Percentiles rank a stretch among this genome's conserved stretches.
phyloP scores from a whole-genome alignment of 2,329 filamentous ascomycete genomes.

The Aspergillus eucalypticola region DNA sequence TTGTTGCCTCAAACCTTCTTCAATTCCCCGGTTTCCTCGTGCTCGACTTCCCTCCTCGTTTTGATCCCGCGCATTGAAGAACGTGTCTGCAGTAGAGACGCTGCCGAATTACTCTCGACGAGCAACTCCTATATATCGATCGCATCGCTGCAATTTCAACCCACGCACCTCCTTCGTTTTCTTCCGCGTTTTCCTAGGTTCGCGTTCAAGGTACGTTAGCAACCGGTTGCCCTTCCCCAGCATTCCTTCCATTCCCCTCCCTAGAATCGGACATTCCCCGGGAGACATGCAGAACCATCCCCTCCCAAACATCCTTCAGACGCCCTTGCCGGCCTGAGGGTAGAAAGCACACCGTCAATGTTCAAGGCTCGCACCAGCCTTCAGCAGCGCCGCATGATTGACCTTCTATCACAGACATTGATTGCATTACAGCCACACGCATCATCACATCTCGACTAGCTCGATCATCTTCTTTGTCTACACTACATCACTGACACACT shows the following conservation, averaged over 20 bases:
- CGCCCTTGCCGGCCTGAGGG: constrained; percentile 16
- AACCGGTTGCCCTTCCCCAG: constrained; percentile 26
- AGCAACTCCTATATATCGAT: not conserved
- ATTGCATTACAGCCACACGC: constrained; percentile 6
- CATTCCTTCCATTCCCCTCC: constrained; percentile 32
- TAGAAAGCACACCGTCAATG: constrained; percentile 13
- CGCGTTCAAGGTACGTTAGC: constrained; percentile 22
- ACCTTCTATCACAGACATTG: not conserved
- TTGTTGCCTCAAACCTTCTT: constrained; percentile 12
- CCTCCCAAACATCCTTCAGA: constrained; percentile 17
- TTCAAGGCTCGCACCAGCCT: constrained; percentile 10
- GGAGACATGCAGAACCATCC: constrained; percentile 19
- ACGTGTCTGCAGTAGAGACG: constrained; percentile 14
- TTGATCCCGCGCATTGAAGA: constrained; percentile 14
- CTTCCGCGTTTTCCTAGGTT: constrained; percentile 7
- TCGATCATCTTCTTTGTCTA: constrained; percentile 1
- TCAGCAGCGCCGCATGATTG: constrained; percentile 11
- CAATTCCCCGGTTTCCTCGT: constrained; percentile 24
- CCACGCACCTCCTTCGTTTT: not conserved
- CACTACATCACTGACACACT: not conserved
- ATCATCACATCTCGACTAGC: constrained; percentile 5
- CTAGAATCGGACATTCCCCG: constrained; percentile 32
- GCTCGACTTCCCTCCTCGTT: constrained; percentile 17
- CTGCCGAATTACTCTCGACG: constrained; percentile 1
- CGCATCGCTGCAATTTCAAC: not conserved